Base-by-base conservation (phyloP, 2,329 filamentous ascomycete species). In the Phialophora chinensis region DNA sequence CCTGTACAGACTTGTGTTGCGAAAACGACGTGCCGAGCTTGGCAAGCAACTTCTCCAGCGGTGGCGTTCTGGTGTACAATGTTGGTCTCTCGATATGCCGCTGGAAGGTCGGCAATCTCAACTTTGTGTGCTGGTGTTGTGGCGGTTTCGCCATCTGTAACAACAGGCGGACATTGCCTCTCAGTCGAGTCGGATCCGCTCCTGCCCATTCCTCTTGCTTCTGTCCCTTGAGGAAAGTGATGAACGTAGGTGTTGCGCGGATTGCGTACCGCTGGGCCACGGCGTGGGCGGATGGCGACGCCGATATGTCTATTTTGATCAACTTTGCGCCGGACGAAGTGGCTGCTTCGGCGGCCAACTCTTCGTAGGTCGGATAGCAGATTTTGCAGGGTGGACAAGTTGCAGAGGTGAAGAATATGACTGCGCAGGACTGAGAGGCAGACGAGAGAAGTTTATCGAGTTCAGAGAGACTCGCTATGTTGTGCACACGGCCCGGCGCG, bases 391-490 rank as follows among this genome's bases (percentile, higher is more conserved):
- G 93, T 0, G 88, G 86, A 75, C 93, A 97, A 2, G 90, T 95
- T 1, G 90, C 87, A 3, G 92, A 96, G 0, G 94, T 97, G 80
- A 98, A 98, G 82, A 97, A 97, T 64, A 97, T 85, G 44, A 94
- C 86, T 0, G 91, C 91, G 67, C 90, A 92, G 0, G 90, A 88
- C 4, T 85, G 82, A 31, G 83, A 83, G 0, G 91, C 90, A 1
- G 81, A 79, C 0, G 80, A 76, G 5, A 95, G 81, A 1, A 89
- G 79, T 20, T 79, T 79, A 44, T 92, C 84, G 0, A 95, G 79
- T 31, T 89, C 85, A 4, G 79, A 77, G 4, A 89, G 77, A 25
- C 80, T 87, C 29, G 83, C 86, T 7, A 89, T 85, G 65, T 86
- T 85, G 65, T 86, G 85, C 20, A 96, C 91, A 38, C 78, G 80